Evolutionary conservation across 139 green algal species (phyloP).

Genomic region (Desmodesmus armatus): DNA sequence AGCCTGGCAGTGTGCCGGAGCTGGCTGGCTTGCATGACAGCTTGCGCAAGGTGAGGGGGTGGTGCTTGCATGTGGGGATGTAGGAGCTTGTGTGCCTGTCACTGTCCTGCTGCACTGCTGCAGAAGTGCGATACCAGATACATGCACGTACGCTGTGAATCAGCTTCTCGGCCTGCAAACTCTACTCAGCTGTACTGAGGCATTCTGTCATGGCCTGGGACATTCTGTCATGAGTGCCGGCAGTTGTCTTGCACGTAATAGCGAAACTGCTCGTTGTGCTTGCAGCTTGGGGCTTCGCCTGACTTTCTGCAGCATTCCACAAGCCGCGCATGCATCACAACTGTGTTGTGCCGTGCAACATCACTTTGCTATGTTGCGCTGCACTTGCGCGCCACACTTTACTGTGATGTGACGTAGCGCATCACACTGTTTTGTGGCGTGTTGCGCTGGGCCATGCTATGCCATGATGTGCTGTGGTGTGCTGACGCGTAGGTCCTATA

Average conservation of each 20-base stretch:
- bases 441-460: neutral
- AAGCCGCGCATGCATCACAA: no score
- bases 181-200: no score
- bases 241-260: neutral
- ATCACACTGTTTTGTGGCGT: neutral
- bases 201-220: neutral
- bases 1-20: neutral
- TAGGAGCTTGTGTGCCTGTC: neutral
- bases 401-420: neutral
- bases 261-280: neutral
- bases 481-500: constrained; percentile 9
- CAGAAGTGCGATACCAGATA: no score
- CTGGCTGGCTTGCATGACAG: neutral
- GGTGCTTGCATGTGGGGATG: neutral
- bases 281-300: neutral
- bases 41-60: neutral
- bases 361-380: neutral
- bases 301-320: neutral
- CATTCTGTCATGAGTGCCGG: neutral
- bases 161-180: no score
- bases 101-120: neutral
- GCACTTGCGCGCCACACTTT: neutral
- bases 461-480: neutral
- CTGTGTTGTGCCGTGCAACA: neutral
- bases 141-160: no score